Base-by-base conservation (phyloP, 106 monocot species). In the Allium cepa region DNA sequence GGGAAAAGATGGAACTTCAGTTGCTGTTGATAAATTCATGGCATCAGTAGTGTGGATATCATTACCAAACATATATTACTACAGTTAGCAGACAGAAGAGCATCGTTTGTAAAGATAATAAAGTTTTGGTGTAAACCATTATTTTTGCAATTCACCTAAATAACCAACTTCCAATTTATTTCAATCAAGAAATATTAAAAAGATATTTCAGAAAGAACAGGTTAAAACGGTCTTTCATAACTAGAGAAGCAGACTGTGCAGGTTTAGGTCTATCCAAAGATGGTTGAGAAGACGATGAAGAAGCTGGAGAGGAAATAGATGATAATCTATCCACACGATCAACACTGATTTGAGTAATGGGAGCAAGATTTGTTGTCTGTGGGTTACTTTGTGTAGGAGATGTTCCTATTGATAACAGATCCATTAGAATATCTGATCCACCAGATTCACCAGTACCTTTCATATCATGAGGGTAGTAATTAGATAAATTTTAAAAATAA, bases 351-450 rank as follows among this genome's bases (percentile, higher is more conserved):
- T 73, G 65, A 49, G 69, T 72, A 9, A 76, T 74, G 49, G 69
- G 16, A 70, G 15, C 50, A 72, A 75, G 17, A n/a, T 59, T 68
- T 71, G 84, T 57, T 68, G 28, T 52, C n/a, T n/a, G n/a, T n/a
- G n/a, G n/a, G n/a, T n/a, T n/a, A n/a, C n/a, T n/a, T n/a, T n/a
- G n/a, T n/a, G 52, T 7, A 8, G 59, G 18, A 59, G 95, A 60
- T 58, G 83, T 74, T 64, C 99, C 93, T 68, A 93, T 87, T 18
- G 93, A 99, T 22, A 49, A 69, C 64, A 99, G 92, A 83, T 99
- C 99, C 84, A 90, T 79, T 45, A 99, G 56, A 79, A 93, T 80
- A 81, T 99, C 89, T 64, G 82, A 71, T 15, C 80, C 79, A 63
- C 63, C 69, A 7, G 60, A 59, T 48, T 76, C 69, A 55, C 72